Evolutionary conservation across 2,329 filamentous ascomycete species (phyloP), one percentile per base, ranked within the genome.

Genomic region (Penicillium verrucosum): DNA sequence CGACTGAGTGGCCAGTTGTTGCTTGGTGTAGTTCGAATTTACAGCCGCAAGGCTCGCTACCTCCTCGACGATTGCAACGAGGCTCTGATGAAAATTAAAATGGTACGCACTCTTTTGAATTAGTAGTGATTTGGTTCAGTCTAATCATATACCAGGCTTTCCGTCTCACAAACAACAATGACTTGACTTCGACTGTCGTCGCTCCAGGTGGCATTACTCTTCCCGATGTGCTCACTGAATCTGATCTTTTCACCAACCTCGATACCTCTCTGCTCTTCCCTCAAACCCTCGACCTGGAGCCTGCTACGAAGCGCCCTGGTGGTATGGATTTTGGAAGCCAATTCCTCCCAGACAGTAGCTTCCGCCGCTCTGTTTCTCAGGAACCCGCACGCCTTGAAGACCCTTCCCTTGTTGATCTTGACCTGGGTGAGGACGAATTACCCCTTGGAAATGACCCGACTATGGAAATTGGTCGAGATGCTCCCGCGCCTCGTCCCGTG

Each of bases 31-130:
- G 94, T 97, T 66, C 87, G 93, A 71, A 99, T 99, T 70, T 99
- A 99, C 77, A 95, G 92, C 76, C 85, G 94, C 70, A 99, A 99
- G 78, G 93, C 94, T 70, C 89, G 92, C 68, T 99, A 99, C 75
- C 80, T 99, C 49, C 81, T 97, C 46, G 94, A 99, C 70, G 94
- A 99, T 73, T 99, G 94, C 78, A 97, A 96, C 69, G 94, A 99
- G 77, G 93, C 93, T 38, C 81, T 99, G 64, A 88, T 96, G 82
- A 97, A 97, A 79, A 97, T 99, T 69, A 97, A 97, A 73, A 95
- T 97, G 92, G 93, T 97, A 78, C 40, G 81, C 58, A 51, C 25
- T 9, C 27, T 40, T 6, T 48, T 18, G 8, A 18, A 44, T 8
- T 11, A 8, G 41, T 44, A 11, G 3, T 23, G 16, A 16, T 16